phyloP scores from a whole-genome alignment of 1,139 yeast species.

The Saccharomycopsis hybrid region DNA sequence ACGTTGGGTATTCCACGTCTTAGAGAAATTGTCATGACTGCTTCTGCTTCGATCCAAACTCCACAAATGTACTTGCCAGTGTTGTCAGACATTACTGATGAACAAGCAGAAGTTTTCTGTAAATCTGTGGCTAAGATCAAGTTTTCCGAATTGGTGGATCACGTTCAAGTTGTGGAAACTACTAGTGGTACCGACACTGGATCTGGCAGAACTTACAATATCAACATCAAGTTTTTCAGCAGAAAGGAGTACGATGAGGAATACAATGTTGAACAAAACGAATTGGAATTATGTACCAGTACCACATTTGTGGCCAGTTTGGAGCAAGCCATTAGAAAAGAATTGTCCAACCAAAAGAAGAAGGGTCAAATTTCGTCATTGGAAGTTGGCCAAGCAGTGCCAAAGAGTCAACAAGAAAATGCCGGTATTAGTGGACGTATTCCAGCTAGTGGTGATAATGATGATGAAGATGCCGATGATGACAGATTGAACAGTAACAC shows the following conservation, averaged over 20 bases:
- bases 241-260: conserved; percentile 74
- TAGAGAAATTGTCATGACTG: conserved; percentile 99
- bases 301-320: conserved; percentile 60
- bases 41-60: conserved; percentile 88
- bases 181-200: conserved; percentile 50
- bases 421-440: conserved; percentile 30
- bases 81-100: conserved; percentile 69
- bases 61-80: conserved; percentile 97
- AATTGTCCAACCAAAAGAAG: conserved; percentile 74
- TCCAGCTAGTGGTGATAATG: conserved; percentile 31
- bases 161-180: conserved; percentile 82
- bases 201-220: conserved; percentile 66
- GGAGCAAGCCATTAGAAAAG: conserved; percentile 70
- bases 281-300: conserved; percentile 66
- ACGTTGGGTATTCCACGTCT: conserved; percentile 99
- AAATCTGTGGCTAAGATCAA: conserved; percentile 81
- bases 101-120: conserved; percentile 88
- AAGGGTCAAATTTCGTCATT: conserved; percentile 45
- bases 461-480: conserved; percentile 65
- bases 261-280: conserved; percentile 79
- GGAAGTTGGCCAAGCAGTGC: conserved; percentile 56
- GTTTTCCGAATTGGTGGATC: conserved; percentile 83
- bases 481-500: conserved; percentile 53
- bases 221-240: conserved; percentile 71
- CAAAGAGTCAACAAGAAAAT: conserved; percentile 45